Base-by-base conservation (phyloP, 2,329 filamentous ascomycete genomes). In the Allantophomopsis cytisporea region DNA sequence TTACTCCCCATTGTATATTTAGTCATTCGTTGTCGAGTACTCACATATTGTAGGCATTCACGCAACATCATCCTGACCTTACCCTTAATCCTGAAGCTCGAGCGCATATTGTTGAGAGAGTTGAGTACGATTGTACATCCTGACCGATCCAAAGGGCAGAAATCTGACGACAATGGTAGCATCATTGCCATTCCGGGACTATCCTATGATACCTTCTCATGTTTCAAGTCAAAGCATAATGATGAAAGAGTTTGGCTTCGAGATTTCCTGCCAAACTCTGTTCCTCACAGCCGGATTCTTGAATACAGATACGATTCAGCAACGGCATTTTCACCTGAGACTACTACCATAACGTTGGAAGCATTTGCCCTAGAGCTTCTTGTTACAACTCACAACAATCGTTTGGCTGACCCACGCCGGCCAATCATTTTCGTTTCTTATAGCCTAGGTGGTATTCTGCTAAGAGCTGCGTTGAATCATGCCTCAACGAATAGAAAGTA, bases 291-390 rank as follows among this genome's bases (percentile, higher is more conserved):
- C 33, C 48, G 54, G 12, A 51, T 49, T 1, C 55, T 57, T 47
- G 56, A 50, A 21, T 59, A 59, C 39, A 54, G 57, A 3, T 59
- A 59, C 41, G 54, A 59, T 42, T 54, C 56, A 15, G 56, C 54
- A 39, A n/a, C n/a, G n/a, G n/a, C n/a, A n/a, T n/a, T n/a, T n/a
- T n/a, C n/a, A n/a, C n/a, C n/a, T n/a, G n/a, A n/a, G n/a, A n/a
- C n/a, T n/a, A n/a, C 40, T 59, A 7, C 48, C 42, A 12, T 50
- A 43, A 31, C 45, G 46, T 38, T 49, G 47, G 8, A 40, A 53
- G 7, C 40, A 47, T 31, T 37, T 28, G 2, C 41, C 44, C 20
- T 41, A 41, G 37, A 39, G 43, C 35, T 45, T 45, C 38, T 32
- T 41, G 13, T 36, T 37, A 31, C 41, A 36, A 30, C 43, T 47